Evolutionary conservation across 1,284 basidiomycete species (phyloP), one percentile per base, ranked within the genome.

Genomic region (Fistulinella cinereoalba): DNA sequence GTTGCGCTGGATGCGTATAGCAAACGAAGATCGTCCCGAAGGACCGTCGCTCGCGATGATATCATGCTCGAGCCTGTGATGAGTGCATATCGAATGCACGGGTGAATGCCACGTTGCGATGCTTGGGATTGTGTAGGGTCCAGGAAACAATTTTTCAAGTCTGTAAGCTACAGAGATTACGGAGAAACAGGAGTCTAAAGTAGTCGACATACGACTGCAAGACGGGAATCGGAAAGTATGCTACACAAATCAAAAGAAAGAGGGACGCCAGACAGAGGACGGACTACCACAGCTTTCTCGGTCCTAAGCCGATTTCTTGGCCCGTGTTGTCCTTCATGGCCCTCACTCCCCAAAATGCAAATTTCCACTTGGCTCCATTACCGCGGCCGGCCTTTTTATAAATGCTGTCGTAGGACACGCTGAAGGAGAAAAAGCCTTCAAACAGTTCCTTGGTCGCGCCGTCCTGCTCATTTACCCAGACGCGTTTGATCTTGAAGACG

Each of bases 281-380:
- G 4, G n/a, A 6, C 29, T 31, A 31, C 10, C 4, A 31, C 29
- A 5, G 6, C 18, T 16, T 52, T 22, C 51, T 53, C 2, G 52
- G 50, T 11, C 61, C 66, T 12, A 68, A 39, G 18, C 66, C 66
- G 6, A 65, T 64, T 47, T 68, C 67, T 41, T 55, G 64, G 2
- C 65, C 67, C 15, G 50, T 52, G 15, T 65, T 66, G 32, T 62
- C 63, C 44, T 47, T 71, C 56, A 61, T 60, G 15, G 62, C 71
- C 28, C 70, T 54, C 18, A 72, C 66, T 10, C 60, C 70, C 71
- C 70, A 73, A 43, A 73, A 71, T 1, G 62, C 57, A 38, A 64
- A 61, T 32, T 56, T 60, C 41, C 58, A 47, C 27, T 44, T 60
- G 16, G 58, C 54, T 13, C 68, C 69, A 9, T 43, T 56, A 3